A percentile compares a stretch with the other conserved stretches of the same genome.
phyloP scores from a whole-genome alignment of 2,329 filamentous ascomycete genomes.

The Aspergillus transmontanensis region DNA sequence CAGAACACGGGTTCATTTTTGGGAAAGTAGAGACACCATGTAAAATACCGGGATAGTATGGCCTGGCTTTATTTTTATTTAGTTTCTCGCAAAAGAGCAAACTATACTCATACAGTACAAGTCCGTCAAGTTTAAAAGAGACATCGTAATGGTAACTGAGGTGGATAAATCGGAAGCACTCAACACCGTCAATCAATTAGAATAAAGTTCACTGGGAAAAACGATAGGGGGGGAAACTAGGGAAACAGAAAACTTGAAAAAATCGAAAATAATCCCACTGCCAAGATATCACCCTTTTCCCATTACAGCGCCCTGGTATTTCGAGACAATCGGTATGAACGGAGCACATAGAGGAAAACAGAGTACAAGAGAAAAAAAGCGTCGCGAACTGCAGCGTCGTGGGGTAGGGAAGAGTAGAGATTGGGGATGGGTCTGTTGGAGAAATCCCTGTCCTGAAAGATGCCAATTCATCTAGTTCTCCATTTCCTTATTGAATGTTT shows the following conservation, averaged over 20 bases:
- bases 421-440: slow-evolving; percentile 3
- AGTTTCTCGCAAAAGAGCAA: background rate
- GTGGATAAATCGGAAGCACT: slow-evolving; percentile 8
- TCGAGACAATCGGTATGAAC: slow-evolving; percentile 29
- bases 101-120: slow-evolving; percentile 4
- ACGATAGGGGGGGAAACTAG: slow-evolving; percentile 5
- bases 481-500: slow-evolving; percentile 2
- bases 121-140: background rate
- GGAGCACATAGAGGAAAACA: slow-evolving; percentile 16
- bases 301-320: slow-evolving; percentile 44
- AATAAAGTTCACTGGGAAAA: slow-evolving; percentile 7
- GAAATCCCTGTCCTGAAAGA: slow-evolving; percentile 1
- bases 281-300: slow-evolving; percentile 39
- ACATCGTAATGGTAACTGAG: background rate
- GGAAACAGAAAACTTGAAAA: slow-evolving; percentile 13
- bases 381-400: slow-evolving; percentile 31
- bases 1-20: too few relatives aligned
- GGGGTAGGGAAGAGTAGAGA: slow-evolving; percentile 16
- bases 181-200: slow-evolving; percentile 18
- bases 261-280: slow-evolving; percentile 46
- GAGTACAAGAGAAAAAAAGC: slow-evolving; percentile 21
- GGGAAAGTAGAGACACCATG: background rate
- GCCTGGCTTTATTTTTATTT: background rate
- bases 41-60: background rate
- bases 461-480: background rate